Evolutionary conservation across 805 yeast species (phyloP).

Genomic region (Wickerhamomyces canadensis): DNA sequence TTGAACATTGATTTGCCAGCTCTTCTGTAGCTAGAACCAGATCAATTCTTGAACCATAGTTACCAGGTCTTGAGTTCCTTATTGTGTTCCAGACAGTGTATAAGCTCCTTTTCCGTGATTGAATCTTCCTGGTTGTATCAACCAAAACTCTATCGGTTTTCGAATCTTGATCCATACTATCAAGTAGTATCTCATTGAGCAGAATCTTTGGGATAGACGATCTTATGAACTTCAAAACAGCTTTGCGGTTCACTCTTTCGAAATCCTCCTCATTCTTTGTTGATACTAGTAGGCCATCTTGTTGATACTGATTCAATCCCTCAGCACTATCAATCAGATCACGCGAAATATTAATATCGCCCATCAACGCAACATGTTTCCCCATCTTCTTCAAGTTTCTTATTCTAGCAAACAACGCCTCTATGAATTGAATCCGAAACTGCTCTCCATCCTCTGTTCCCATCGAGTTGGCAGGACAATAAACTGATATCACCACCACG

Average conservation of each 20-base stretch:
- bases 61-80: slow-evolving; percentile 69
- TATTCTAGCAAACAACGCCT: slow-evolving; percentile 56
- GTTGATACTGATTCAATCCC: slow-evolving; percentile 40
- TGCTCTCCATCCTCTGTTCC: slow-evolving; percentile 61
- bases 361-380: slow-evolving; percentile 73
- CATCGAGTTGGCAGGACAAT: slow-evolving; percentile 90
- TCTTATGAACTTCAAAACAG: slow-evolving; percentile 31
- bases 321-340: slow-evolving; percentile 85
- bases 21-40: slow-evolving; percentile 49
- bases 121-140: slow-evolving; percentile 54
- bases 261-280: slow-evolving; percentile 23
- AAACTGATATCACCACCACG: slow-evolving; percentile 57
- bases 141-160: slow-evolving; percentile 37
- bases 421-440: slow-evolving; percentile 53
- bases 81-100: slow-evolving; percentile 92
- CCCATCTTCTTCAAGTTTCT: slow-evolving; percentile 47
- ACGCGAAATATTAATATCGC: slow-evolving; percentile 80
- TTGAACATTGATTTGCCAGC: slow-evolving; percentile 28
- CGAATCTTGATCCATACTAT: slow-evolving; percentile 25
- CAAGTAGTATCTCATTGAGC: slow-evolving; percentile 40
- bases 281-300: slow-evolving; percentile 27
- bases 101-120: slow-evolving; percentile 56
- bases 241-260: slow-evolving; percentile 28
- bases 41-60: slow-evolving; percentile 87
- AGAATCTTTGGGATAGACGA: slow-evolving; percentile 37